Evolutionary conservation across 192 early-diverging fungal species (phyloP).

Genomic region (Coemansia sp.): DNA sequence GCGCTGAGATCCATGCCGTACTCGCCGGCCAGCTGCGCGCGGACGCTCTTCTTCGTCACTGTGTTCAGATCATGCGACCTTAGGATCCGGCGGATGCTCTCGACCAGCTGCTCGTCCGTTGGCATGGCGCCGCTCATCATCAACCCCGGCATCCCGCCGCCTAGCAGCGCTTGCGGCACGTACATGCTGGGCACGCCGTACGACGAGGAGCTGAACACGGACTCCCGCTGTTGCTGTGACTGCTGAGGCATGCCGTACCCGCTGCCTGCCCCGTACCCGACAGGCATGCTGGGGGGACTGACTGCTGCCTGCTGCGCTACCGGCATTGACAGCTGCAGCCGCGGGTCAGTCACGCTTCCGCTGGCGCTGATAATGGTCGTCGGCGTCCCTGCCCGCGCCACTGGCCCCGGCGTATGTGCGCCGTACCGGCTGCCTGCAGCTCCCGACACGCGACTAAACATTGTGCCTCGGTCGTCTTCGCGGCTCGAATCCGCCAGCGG

Average conservation of each 20-base stretch:
- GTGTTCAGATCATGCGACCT: conserved; percentile 63
- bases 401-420: conserved; percentile 5
- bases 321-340: conserved; percentile 31
- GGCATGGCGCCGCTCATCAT: conserved; percentile 46
- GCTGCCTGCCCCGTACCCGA: too few relatives aligned
- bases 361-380: conserved; percentile 18
- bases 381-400: conserved; percentile 25
- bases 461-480: conserved; percentile 30
- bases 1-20: conserved; percentile 67
- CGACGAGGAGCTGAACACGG: conserved; percentile 17
- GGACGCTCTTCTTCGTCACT: conserved; percentile 79
- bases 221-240: conserved; percentile 30
- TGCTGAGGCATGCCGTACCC: too few relatives aligned
- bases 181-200: conserved; percentile 18
- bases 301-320: conserved; percentile 16
- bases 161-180: conserved; percentile 11
- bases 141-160: conserved; percentile 37
- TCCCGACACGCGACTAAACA: conserved; percentile 22
- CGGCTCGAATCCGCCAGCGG: conserved; percentile 29
- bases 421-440: conserved; percentile 14
- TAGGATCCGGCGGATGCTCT: conserved; percentile 65
- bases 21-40: conserved; percentile 59
- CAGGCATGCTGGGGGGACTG: too few relatives aligned
- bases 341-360: conserved; percentile 19
- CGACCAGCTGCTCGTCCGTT: conserved; percentile 65